phyloP scores from a whole-genome alignment of 2,329 filamentous ascomycete genomes.

The Pseudocercospora crystallina region DNA sequence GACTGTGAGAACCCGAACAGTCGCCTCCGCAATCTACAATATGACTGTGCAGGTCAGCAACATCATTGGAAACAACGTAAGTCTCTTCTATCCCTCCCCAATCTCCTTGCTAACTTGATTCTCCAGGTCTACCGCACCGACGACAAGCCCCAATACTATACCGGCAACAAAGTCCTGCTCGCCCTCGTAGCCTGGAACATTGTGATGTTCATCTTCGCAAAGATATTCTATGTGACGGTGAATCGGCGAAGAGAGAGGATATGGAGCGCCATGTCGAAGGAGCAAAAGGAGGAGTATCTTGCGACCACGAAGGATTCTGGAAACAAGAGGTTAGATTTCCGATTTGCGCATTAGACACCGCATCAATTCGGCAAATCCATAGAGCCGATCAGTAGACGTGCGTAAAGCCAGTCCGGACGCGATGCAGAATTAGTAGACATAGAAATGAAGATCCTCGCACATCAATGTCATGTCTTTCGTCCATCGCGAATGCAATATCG shows the following conservation, averaged over 20 bases:
- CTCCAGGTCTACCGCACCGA: constrained; percentile 53
- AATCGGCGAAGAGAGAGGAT: constrained; percentile 44
- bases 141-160: constrained; percentile 56
- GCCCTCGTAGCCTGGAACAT: constrained; percentile 53
- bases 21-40: constrained; percentile 62
- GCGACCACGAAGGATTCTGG: constrained; percentile 39
- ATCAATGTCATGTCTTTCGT: no score
- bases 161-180: constrained; percentile 57
- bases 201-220: constrained; percentile 51
- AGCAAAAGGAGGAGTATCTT: constrained; percentile 53
- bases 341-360: constrained; percentile 34
- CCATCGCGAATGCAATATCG: no score
- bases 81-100: constrained; percentile 33
- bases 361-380: no score
- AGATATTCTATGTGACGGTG: constrained; percentile 54
- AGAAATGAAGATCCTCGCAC: no score
- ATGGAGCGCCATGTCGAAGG: constrained; percentile 52
- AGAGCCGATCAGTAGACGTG: no score
- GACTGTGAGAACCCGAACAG: constrained; percentile 60
- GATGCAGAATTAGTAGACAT: no score
- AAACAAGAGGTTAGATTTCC: constrained; percentile 44
- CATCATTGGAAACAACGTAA: constrained; percentile 33
- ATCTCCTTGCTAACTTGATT: not conserved
- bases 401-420: no score
- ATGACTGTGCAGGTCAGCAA: constrained; percentile 44